Evolutionary conservation across 164 flowering plant species (phyloP), one percentile per base, ranked within the genome.

Genomic region (Vitis cinerea): DNA sequence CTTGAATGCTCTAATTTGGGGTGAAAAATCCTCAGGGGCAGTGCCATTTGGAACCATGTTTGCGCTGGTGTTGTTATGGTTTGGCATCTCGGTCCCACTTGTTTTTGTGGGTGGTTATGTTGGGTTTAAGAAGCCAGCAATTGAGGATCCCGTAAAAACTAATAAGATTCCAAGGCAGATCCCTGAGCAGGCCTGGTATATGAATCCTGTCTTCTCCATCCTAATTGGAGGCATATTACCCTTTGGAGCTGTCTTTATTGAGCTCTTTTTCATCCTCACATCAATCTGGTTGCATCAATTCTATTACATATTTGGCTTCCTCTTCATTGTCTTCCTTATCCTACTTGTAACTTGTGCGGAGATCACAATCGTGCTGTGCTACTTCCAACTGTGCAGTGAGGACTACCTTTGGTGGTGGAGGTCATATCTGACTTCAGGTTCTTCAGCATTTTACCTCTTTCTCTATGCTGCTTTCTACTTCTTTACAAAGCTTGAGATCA

Each of bases 341-440:
- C 87, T 94, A 63, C 37, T 94, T 29, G 76, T 92, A 71, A 92
- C 97, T 9, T 94, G 97, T 67, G 97, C 97, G 1, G 98, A 89
- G 85, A 94, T 90, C 72, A 88, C 97, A 3, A 78, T 94, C 29
- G 97, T 94, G 72, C 94, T 94, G 5, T 94, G 98, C 86, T 94
- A 94, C 83, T 90, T 94, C 85, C 98, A 94, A 81, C 89, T 94
- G 29, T 94, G 98, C 81, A 89, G 97, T 62, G 98, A 94, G 80
- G 97, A 94, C 71, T 94, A 94, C 74, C 77, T 74, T 0, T 94
- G 98, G 98, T 94, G 98, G 98, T 94, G 98, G 98, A 89, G 97
- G 53, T 90, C 97, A 0, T 93, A 91, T 64, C 67, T 93, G 67
- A 91, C 98, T 13, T 86, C 98, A 1, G 98, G 98, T 16, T 93